These are phyloP conservation scores for Fusarium abutilonis DNA, from an alignment of 2,329 filamentous ascomycete genomes.

Conservation along the genomic window DNA sequence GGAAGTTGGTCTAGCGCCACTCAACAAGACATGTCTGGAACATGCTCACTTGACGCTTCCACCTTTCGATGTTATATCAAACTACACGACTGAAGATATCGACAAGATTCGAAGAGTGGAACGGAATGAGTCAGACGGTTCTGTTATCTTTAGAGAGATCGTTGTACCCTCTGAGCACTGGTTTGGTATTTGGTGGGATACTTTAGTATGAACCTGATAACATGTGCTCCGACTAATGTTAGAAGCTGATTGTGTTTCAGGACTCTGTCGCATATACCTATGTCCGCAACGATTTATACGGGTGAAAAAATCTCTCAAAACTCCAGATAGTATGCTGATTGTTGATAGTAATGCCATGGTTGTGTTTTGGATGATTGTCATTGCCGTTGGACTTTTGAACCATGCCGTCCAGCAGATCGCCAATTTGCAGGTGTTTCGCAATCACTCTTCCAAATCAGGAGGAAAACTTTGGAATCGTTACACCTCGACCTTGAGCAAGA, in stretches of 20 bases:
- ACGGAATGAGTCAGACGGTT: conserved; percentile 38
- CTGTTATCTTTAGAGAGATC: conserved; percentile 41
- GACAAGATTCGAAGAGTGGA: conserved; percentile 45
- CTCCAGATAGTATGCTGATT: neutral
- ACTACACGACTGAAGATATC: conserved; percentile 51
- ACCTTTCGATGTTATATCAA: conserved; percentile 48
- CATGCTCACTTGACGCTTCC: conserved; percentile 46
- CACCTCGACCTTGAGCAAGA: conserved; percentile 48
- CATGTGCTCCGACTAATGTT: neutral
- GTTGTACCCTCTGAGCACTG: conserved; percentile 50
- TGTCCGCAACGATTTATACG: conserved; percentile 50
- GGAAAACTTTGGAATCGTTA: conserved; percentile 7
- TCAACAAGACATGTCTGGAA: conserved; percentile 52
- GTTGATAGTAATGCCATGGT: conserved; percentile 48
- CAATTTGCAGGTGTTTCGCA: conserved; percentile 4
- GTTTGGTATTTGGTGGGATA: conserved; percentile 51
- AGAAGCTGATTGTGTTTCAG: conserved; percentile 37
- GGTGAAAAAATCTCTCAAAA: conserved; percentile 34
- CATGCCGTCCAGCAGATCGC: conserved; percentile 40
- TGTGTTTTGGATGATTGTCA: conserved; percentile 54
- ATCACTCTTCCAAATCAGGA: neutral
- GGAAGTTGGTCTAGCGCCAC: conserved; percentile 35
- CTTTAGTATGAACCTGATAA: conserved; percentile 46
- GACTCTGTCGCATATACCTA: conserved; percentile 51
- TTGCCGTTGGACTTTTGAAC: conserved; percentile 50